These are phyloP conservation scores for Zizania latifolia DNA, from an alignment of 176 grass and related monocot genomes.

Conservation along the genomic window DNA sequence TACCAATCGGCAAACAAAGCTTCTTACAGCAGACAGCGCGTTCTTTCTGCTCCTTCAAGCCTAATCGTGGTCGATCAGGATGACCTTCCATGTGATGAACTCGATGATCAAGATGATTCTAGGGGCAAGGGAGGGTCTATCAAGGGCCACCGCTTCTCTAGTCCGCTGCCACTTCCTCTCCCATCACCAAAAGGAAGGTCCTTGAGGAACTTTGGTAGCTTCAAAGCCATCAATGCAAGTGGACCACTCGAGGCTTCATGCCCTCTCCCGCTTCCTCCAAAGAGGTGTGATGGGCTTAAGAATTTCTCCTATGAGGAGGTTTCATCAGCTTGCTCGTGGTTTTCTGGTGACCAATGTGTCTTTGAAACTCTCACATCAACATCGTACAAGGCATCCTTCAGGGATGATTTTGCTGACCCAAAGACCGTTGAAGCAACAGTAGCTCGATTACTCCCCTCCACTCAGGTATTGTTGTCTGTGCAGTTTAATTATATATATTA, in stretches of 20 bases:
- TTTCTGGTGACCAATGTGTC: conserved; percentile 60
- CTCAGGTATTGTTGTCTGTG: conserved; percentile 43
- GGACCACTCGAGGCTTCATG: conserved; percentile 60
- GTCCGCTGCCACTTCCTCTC: conserved; percentile 83
- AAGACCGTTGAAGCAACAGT: conserved; percentile 80
- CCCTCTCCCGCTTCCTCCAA: conserved; percentile 76
- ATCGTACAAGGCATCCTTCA: conserved; percentile 79
- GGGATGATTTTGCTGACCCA: conserved; percentile 39
- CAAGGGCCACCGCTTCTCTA: conserved; percentile 63
- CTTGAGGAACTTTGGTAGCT: conserved; percentile 69
- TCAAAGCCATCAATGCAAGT: conserved; percentile 63
- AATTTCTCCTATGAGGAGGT: conserved; percentile 79
- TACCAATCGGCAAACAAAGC: conserved; percentile 40
- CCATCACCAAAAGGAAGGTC: conserved; percentile 49
- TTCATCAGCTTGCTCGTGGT: conserved; percentile 61
- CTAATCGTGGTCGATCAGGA: conserved; percentile 68
- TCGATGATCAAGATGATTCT: conserved; percentile 64
- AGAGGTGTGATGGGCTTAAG: conserved; percentile 41
- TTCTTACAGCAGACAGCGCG: conserved; percentile 50
- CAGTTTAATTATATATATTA: neutral
- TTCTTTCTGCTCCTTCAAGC: conserved; percentile 73
- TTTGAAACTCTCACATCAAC: conserved; percentile 60
- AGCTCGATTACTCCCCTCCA: conserved; percentile 51
- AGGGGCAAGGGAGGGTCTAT: conserved; percentile 37
- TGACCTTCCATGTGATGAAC: conserved; percentile 44